These are phyloP conservation scores for Aspergillus aculeatus DNA, from an alignment of 2,329 filamentous ascomycete species.

Conservation along the genomic window DNA sequence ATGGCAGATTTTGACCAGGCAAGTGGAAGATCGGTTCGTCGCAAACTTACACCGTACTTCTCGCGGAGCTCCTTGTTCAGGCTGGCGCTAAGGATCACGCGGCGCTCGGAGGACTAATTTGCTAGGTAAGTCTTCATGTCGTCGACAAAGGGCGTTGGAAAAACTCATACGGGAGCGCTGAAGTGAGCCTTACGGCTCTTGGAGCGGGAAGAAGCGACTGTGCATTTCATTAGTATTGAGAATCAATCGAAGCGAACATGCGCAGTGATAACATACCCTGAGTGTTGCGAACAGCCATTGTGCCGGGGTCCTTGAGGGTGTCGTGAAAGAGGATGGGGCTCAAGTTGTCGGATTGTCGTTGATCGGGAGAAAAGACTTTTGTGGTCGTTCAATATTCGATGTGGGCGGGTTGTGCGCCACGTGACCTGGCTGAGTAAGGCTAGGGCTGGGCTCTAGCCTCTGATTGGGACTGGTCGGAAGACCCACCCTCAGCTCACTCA, in stretches of 20 bases:
- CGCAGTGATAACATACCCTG: background rate
- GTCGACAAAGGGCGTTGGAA: background rate
- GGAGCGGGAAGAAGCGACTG: background rate
- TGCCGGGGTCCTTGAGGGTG: background rate
- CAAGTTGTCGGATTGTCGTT: background rate
- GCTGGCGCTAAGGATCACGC: conserved; percentile 94
- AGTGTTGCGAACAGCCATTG: background rate
- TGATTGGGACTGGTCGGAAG: too few species aligned
- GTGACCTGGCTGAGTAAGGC: background rate
- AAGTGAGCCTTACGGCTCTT: background rate
- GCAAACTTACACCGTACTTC: conserved; percentile 86
- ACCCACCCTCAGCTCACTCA: background rate
- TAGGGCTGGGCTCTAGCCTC: background rate
- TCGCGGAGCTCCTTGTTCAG: conserved; percentile 96
- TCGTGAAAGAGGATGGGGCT: background rate
- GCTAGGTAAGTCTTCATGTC: background rate
- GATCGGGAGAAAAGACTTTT: background rate
- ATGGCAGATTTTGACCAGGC: background rate
- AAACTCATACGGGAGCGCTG: background rate
- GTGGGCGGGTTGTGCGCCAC: background rate
- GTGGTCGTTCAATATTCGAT: background rate
- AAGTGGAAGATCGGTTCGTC: conserved; percentile 1
- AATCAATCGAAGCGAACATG: too few species aligned
- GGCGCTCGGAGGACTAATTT: conserved; percentile 69
- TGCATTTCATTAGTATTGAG: background rate